Evolutionary conservation across 208 protist genomes (phyloP).

Genomic region (Crithidia acanthocephali): DNA sequence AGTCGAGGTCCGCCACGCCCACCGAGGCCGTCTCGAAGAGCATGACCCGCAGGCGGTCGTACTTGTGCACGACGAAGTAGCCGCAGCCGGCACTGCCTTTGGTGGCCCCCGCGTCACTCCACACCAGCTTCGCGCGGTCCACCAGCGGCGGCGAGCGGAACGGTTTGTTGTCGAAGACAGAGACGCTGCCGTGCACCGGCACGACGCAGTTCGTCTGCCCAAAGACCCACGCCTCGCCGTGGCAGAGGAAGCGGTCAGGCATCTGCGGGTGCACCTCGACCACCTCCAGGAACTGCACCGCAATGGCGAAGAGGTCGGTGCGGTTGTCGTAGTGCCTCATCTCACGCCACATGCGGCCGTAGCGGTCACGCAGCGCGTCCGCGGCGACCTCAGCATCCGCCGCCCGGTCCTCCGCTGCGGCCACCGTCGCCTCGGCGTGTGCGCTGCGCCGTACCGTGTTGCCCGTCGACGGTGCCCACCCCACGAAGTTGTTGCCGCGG

Average conservation of each 20-base stretch:
- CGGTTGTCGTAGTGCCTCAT: slow-evolving; percentile 36
- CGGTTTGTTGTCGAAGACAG: slow-evolving; percentile 39
- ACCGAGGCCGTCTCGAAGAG: slow-evolving; percentile 73
- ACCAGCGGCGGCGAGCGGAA: slow-evolving; percentile 63
- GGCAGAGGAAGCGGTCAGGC: slow-evolving; percentile 71
- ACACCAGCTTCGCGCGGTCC: slow-evolving; percentile 48
- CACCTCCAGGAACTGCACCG: slow-evolving; percentile 70
- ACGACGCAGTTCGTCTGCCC: slow-evolving; percentile 31
- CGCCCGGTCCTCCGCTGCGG: slow-evolving; percentile 4
- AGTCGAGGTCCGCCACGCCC: slow-evolving; percentile 65
- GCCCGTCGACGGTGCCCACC: slow-evolving; percentile 31
- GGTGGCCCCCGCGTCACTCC: slow-evolving; percentile 32
- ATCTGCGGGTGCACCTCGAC: slow-evolving; percentile 54
- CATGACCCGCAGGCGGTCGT: slow-evolving; percentile 72
- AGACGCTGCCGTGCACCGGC: slow-evolving; percentile 23
- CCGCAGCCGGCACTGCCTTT: slow-evolving; percentile 22
- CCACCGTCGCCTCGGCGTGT: slow-evolving; percentile 4
- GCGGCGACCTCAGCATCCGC: slow-evolving; percentile 4
- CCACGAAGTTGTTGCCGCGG: slow-evolving; percentile 44
- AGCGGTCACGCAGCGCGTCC: slow-evolving; percentile 27
- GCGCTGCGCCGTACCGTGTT: slow-evolving; percentile 14
- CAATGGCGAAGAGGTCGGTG: slow-evolving; percentile 48
- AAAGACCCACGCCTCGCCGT: slow-evolving; percentile 78
- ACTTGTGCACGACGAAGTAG: slow-evolving; percentile 70
- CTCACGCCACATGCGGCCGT: slow-evolving; percentile 36